Evolutionary conservation across 2,329 filamentous ascomycete genomes (phyloP), one percentile per base, ranked within the genome.

Genomic region (Neopestalotiopsis rosae): DNA sequence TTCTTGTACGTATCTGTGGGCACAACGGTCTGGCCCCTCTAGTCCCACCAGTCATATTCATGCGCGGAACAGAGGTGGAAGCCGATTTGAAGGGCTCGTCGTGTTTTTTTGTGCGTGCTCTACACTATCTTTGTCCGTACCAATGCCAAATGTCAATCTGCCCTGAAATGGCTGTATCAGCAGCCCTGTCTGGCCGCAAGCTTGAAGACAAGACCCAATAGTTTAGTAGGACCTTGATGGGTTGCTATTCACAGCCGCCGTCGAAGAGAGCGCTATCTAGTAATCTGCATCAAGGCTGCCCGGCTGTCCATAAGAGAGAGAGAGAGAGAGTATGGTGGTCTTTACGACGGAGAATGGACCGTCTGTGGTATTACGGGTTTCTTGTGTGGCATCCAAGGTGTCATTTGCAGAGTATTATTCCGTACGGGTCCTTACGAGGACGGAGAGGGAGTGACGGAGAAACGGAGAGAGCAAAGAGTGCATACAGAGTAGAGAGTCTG

Each of bases 1-100:
- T 52, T 52, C 24, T 10, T 17, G 17, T 52, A 52, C 45, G 45
- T n/a, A 52, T 17, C 17, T 52, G 45, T 52, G 17, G 45, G n/a
- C 45, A 52, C 45, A 28, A 52, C 45, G 45, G 45, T 24, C 45
- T 52, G 45, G 45, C 45, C 45, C 45, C 45, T 30, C 34, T 38
- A 30, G 34, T 56, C 66, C 34, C 66, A 67, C 66, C 66, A 67
- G 66, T 67, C 57, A 63, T 20, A 56, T 52, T 38, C 58, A 38
- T 52, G 38, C 66, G 59, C 59, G 66, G 66, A 52, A 52, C 12
- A 30, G 42, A 58, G 57, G 40, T 67, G 66, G 58, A 67, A 62
- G 66, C 66, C 66, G 59, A 28, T 28, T 28, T 28, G 24, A 67
- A 52, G 40, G 66, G 66, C 17, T 52, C 34, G 45, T 20, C 45